Evolutionary conservation across 2,329 filamentous ascomycete species (phyloP), one percentile per base, ranked within the genome.

Genomic region (Epichloe gansuensis): DNA sequence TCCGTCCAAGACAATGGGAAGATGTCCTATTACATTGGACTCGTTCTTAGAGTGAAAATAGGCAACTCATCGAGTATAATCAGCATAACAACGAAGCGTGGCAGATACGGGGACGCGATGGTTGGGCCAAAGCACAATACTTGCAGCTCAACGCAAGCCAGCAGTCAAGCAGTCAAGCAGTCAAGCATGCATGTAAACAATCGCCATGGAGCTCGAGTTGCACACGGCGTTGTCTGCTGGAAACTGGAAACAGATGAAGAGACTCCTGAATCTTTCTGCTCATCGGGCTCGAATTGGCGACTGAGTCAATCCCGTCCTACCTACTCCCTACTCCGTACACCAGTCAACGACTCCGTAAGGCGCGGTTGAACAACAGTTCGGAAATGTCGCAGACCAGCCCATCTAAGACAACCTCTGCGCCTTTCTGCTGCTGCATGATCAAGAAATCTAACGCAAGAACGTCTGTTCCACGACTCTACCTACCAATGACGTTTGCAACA

Each of bases 381-480:
- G 49, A 12, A 39, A 41, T 47, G 43, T 47, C 49, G 42, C 49
- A 34, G 25, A 42, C 17, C 44, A 17, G 12, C 23, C 34, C 47
- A 49, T 52, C 51, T 44, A 31, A 49, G 46, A 45, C 51, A 52
- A 52, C 6, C 34, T 17, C 5, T 23, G 36, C 42, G 39, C 36
- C 45, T 34, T 43, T 27, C 17, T 8, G 11, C 23, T 42, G 39
- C 44, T 25, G 27, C 38, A 41, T 43, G 9, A 25, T 48, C 45
- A 25, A 44, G 25, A 51, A 49, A 34, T 34, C 23, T 4, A 34
- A 49, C 15, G 38, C 47, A 41, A 49, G 17, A 31, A 34, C n/a
- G 12, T 11, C 5, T 17, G 44, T 38, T 25, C 23, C 44, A 48
- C 45, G 17, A 25, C 39, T 13, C 35, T 25, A 25, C 11, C n/a